A percentile compares a stretch with the other conserved stretches of the same genome.
phyloP scores from a whole-genome alignment of 257 asterid genomes.

The Ilex aquifolium region DNA sequence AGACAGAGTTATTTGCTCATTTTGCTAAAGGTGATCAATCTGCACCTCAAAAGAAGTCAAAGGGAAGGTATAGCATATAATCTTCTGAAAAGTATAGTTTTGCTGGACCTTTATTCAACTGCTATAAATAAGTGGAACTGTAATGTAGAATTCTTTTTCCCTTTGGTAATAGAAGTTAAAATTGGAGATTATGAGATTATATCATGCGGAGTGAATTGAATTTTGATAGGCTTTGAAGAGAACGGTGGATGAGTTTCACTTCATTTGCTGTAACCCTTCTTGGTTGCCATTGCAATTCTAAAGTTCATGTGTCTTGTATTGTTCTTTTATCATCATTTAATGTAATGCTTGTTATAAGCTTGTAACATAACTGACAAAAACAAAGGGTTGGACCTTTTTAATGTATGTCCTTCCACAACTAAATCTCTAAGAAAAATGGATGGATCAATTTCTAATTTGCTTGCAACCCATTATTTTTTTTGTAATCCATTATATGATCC shows the following conservation, averaged over 20 bases:
- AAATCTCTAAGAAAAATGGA: not conserved
- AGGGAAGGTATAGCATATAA: conserved; percentile 55
- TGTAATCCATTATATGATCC: not conserved
- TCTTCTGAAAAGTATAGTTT: not conserved
- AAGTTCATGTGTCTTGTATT: too few relatives aligned
- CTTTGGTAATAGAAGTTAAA: too few relatives aligned
- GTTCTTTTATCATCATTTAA: too few relatives aligned
- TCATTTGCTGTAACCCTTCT: too few relatives aligned
- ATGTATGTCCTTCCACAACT: not conserved
- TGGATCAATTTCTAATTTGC: not conserved
- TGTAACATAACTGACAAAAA: not conserved
- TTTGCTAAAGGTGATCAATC: conserved; percentile 90
- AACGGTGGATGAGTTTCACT: too few relatives aligned
- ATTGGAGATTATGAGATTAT: too few relatives aligned
- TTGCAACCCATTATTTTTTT: not conserved
- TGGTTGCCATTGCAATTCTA: too few relatives aligned
- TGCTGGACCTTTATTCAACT: too few relatives aligned
- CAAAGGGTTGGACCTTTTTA: not conserved
- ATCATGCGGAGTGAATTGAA: too few relatives aligned
- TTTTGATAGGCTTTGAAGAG: too few relatives aligned
- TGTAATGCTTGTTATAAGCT: not conserved
- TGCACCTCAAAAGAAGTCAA: conserved; percentile 57
- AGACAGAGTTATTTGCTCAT: conserved; percentile 96
- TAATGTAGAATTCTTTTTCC: too few relatives aligned
- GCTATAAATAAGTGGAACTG: too few relatives aligned